Evolutionary conservation across 2,329 filamentous ascomycete species (phyloP), one percentile per base, ranked within the genome.

Genomic region (Microdochium nivale): DNA sequence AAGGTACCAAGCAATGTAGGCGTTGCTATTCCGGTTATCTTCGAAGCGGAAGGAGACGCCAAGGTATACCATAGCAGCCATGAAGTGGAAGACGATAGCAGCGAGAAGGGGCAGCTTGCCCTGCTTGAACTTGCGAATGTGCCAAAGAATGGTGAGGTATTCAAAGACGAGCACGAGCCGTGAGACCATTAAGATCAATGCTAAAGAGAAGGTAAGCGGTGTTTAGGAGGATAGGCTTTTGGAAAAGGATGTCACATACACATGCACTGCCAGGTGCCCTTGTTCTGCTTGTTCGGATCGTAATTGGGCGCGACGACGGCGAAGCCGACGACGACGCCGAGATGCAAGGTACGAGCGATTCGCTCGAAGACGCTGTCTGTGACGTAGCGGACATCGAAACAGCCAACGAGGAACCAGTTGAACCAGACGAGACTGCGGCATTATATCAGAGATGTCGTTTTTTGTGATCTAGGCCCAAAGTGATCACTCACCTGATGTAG

Each of bases 341-440:
- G 76, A 54, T 86, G 81, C 1, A 79, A 56, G 2, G 74, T 77
- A 58, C 83, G 79, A 51, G 75, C 76, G n/a, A 74, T 54, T 35
- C 83, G 75, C 55, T 84, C 78, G 56, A 85, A 83, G 25, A 86
- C 69, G 33, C 76, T 81, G 62, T 87, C 82, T 16, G 78, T 73
- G 2, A 80, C 75, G 60, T 84, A 87, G 1, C 83, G 80, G 23
- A 86, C 77, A 63, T 87, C 83, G 60, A 81, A 85, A 1, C 86
- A 65, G 14, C 76, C 75, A 23, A 81, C 76, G 52, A 81, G 72
- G 35, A 85, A 75, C 83, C 83, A 87, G 9, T 79, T 84, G 54
- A 83, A 76, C 83, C 82, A 86, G 3, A 86, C 65, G 53, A 73
- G 63, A 1, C 62, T 62, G 9, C 16, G 9, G 33, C 57, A 50